A percentile compares a stretch with the other conserved stretches of the same genome.
Evolutionary conservation across 805 yeast species (phyloP).

Genomic region (Saturnispora sekii): DNA sequence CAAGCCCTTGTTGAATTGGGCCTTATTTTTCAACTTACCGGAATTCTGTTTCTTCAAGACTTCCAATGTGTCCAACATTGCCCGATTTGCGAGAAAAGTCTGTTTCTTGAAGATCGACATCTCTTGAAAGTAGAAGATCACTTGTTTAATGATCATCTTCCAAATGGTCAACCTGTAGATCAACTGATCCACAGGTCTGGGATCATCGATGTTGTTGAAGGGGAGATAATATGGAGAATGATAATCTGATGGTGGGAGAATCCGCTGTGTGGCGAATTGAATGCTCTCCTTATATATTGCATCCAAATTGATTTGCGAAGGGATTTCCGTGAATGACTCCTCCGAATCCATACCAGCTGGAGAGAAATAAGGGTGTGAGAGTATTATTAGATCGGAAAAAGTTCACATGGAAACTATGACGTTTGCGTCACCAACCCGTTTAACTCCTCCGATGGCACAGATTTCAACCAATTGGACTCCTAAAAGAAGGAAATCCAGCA

Average conservation of each 20-base stretch:
- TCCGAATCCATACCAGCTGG: background rate
- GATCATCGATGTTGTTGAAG: conserved; percentile 22
- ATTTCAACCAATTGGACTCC: background rate
- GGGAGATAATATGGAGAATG: conserved; percentile 30
- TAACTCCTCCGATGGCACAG: background rate
- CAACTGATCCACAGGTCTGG: conserved; percentile 38
- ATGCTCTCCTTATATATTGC: conserved; percentile 11
- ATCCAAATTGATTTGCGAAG: conserved; percentile 10
- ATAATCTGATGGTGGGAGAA: conserved; percentile 25
- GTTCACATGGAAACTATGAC: too few species aligned
- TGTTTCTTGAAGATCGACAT: conserved; percentile 43
- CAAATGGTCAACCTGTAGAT: conserved; percentile 49
- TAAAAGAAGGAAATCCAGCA: background rate
- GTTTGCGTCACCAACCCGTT: too few species aligned
- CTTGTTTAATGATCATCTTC: conserved; percentile 45
- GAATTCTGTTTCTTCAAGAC: conserved; percentile 22
- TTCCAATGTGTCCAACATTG: conserved; percentile 36
- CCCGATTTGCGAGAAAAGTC: conserved; percentile 35
- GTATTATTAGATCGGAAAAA: too few species aligned
- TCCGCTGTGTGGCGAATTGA: conserved; percentile 16
- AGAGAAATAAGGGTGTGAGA: background rate
- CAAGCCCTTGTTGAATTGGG: conserved; percentile 15
- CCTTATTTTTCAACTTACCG: conserved; percentile 22
- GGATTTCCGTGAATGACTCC: background rate
- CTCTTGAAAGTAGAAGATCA: conserved; percentile 43